Evolutionary conservation across 2,329 filamentous ascomycete species (phyloP).

Genomic region (Paecilomyces niveus): DNA sequence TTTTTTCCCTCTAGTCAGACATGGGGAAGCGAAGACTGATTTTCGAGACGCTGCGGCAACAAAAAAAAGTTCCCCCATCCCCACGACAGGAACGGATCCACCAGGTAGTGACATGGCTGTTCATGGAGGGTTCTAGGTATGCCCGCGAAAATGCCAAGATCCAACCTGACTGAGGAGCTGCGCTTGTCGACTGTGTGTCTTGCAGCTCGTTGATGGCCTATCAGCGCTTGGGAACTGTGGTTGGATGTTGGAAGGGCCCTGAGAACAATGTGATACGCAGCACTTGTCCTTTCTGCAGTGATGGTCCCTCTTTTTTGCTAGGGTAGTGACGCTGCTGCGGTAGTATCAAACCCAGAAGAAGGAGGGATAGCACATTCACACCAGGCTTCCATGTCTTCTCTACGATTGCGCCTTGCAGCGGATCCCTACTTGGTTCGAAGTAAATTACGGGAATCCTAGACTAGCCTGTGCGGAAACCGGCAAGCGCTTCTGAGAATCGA

Average conservation of each 20-base stretch:
- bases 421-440: not conserved
- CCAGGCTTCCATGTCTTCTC: not conserved
- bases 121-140: not conserved
- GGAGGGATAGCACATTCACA: not conserved
- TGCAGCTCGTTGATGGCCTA: not conserved
- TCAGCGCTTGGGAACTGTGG: not conserved
- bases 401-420: not conserved
- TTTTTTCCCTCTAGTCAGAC: not conserved
- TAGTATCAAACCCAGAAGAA: not conserved
- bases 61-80: not conserved
- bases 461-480: not conserved
- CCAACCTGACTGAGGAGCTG: not conserved
- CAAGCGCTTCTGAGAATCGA: not conserved
- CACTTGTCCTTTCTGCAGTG: not conserved
- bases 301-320: not conserved
- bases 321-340: not conserved
- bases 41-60: not conserved
- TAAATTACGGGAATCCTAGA: not conserved
- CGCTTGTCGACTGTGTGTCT: not conserved
- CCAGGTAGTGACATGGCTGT: not conserved
- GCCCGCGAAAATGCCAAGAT: not conserved
- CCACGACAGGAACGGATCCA: not conserved
- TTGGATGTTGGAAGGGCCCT: not conserved
- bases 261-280: not conserved
- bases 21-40: not conserved